phyloP scores from a whole-genome alignment of 176 grass and related monocot genomes.

The Oryza punctata region DNA sequence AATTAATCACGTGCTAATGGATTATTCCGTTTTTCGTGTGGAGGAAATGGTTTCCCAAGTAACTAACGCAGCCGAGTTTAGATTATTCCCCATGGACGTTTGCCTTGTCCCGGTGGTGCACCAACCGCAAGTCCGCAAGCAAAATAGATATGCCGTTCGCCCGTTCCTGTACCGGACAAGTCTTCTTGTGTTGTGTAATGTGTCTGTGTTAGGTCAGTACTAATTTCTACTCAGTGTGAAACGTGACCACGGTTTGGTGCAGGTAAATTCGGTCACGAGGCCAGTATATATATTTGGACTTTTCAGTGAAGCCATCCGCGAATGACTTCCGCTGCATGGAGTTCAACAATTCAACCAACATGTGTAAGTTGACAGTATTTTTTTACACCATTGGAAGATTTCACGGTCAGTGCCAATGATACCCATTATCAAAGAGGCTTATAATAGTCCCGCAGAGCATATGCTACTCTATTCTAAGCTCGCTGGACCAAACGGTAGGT shows the following conservation, averaged over 20 bases:
- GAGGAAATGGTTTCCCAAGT: too few relatives aligned
- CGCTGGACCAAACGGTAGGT: neutral
- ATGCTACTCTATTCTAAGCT: neutral
- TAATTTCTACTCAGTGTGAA: conserved; percentile 8
- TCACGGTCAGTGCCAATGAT: neutral
- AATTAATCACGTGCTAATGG: too few relatives aligned
- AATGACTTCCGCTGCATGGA: neutral
- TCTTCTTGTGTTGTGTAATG: neutral
- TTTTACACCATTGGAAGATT: neutral
- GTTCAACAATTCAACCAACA: conserved; percentile 8
- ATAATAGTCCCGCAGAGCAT: neutral
- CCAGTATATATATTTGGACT: neutral
- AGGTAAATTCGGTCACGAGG: neutral
- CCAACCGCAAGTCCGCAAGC: neutral
- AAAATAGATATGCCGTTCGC: neutral
- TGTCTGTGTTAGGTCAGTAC: neutral
- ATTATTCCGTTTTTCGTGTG: too few relatives aligned
- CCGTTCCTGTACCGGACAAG: neutral
- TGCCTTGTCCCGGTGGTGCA: neutral
- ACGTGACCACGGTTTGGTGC: conserved; percentile 1
- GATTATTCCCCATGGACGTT: conserved; percentile 14
- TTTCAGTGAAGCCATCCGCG: neutral
- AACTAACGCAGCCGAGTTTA: too few relatives aligned
- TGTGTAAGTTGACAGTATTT: neutral
- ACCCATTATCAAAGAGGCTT: neutral